Conservation (phyloP, 108 stramenopile species). For the Tribonema minus region DNA sequence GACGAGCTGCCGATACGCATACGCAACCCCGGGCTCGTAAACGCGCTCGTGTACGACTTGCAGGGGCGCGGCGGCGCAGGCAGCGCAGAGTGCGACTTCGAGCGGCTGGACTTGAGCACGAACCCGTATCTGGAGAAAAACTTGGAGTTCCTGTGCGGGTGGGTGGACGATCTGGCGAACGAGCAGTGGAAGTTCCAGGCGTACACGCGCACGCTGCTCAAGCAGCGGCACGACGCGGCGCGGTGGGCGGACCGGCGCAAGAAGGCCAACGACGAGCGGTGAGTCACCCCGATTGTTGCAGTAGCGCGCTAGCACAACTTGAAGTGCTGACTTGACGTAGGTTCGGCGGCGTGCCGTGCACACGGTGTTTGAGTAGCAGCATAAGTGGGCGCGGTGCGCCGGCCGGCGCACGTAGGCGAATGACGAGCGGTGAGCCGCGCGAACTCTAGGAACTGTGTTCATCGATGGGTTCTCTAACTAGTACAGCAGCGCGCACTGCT, state of each 20-base stretch:
- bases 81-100: slow-evolving; percentile 69
- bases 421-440: too few relatives aligned
- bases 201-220: slow-evolving; percentile 18
- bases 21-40: slow-evolving; percentile 75
- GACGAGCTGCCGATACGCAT: slow-evolving; percentile 85
- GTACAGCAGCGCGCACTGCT: too few relatives aligned
- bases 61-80: slow-evolving; percentile 49
- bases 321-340: too few relatives aligned
- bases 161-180: slow-evolving; percentile 87
- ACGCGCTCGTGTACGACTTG: slow-evolving; percentile 73
- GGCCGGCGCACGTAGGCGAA: too few relatives aligned
- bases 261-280: slow-evolving; percentile 48
- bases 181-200: slow-evolving; percentile 66
- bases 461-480: too few relatives aligned
- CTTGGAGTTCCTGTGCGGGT: slow-evolving; percentile 82
- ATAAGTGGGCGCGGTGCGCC: too few relatives aligned
- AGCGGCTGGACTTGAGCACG: slow-evolving; percentile 66
- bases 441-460: too few relatives aligned
- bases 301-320: too few relatives aligned
- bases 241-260: slow-evolving; percentile 48
- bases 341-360: too few relatives aligned
- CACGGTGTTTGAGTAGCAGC: too few relatives aligned
- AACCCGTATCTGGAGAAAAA: slow-evolving; percentile 92
- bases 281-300: too few relatives aligned
- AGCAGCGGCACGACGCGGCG: slow-evolving; percentile 32